Evolutionary conservation across 352 stramenopile genomes (phyloP), one percentile per base, ranked within the genome.

Genomic region (Discostella stelligera): DNA sequence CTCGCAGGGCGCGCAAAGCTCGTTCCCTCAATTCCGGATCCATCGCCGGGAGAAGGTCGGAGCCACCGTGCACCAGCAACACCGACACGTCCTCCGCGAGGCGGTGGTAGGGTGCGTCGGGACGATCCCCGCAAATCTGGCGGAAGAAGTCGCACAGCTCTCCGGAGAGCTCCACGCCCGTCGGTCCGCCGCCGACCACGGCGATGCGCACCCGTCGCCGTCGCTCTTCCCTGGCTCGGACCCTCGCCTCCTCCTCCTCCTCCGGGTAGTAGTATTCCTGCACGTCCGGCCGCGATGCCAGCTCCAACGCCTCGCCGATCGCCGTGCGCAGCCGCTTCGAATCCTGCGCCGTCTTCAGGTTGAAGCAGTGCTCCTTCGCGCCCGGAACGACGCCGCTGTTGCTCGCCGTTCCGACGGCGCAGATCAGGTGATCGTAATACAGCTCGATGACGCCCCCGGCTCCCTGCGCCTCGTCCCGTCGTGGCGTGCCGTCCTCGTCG

Each of bases 121-220:
- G 79, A 52, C 77, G 78, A n/a, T 80, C 58, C 37, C 37, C 13
- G 11, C 82, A 85, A 8, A 93, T 74, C 60, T 94, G 81, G 0
- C 49, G 11, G 54, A 89, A 76, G 27, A 94, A 94, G 72, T 95
- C 91, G 27, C 64, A 73, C 6, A 95, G 66, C 62, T 95, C 91
- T 41, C 87, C 87, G 13, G 75, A 83, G 10, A 94, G 82, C 70
- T 96, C 92, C n/a, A 95, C 90, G 2, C 88, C 87, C 5, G 87
- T 94, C 3, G 85, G 77, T 10, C 89, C 89, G 48, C 86, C 89
- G 53, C 89, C 91, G 25, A 94, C 85, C 41, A 94, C 83, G 10
- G 84, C 83, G 56, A 94, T 91, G 8, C 74, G 84, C 11, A 93
- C 56, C 30, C 86, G 80, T 61, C 71, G 69, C 10, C 32, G 27